These are phyloP conservation scores for Emmonsiellopsis sp. DNA, from an alignment of 2,329 filamentous ascomycete species.

Conservation along the genomic window DNA sequence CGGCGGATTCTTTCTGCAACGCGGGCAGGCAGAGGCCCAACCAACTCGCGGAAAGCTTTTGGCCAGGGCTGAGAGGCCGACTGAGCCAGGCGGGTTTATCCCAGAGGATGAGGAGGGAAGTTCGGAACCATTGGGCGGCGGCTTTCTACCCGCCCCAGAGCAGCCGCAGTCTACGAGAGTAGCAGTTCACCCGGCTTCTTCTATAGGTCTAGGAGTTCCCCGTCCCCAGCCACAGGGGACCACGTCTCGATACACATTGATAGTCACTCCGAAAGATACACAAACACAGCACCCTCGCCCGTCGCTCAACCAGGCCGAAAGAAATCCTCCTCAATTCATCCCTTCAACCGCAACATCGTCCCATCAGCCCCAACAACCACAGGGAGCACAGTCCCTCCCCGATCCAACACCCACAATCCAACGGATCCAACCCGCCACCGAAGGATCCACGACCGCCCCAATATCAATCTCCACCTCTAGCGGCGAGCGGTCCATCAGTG, in stretches of 20 bases:
- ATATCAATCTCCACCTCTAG: conserved; percentile 19
- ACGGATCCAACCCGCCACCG: too few species aligned
- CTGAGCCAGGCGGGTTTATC: conserved; percentile 15
- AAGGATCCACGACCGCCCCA: conserved; percentile 15
- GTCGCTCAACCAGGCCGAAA: not conserved
- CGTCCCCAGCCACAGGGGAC: not conserved
- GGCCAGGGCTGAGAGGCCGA: conserved; percentile 8
- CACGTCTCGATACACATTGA: not conserved
- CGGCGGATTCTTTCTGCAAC: conserved; percentile 32
- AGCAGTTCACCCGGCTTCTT: not conserved
- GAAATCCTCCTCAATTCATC: not conserved
- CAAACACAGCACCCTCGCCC: not conserved
- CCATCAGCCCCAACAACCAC: not conserved
- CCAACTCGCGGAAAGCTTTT: not conserved
- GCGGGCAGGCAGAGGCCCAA: not conserved
- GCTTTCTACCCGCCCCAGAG: conserved; percentile 9
- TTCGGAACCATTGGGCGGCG: conserved; percentile 6
- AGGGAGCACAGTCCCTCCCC: not conserved
- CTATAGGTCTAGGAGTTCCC: not conserved
- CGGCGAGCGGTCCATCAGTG: conserved; percentile 17
- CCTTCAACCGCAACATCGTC: not conserved
- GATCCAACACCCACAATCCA: not conserved
- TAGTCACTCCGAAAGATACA: not conserved
- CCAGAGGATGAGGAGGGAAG: conserved; percentile 10
- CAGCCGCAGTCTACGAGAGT: not conserved